These are phyloP conservation scores for Thalassia testudinum DNA, from an alignment of 116 monocot species.

Conservation along the genomic window DNA sequence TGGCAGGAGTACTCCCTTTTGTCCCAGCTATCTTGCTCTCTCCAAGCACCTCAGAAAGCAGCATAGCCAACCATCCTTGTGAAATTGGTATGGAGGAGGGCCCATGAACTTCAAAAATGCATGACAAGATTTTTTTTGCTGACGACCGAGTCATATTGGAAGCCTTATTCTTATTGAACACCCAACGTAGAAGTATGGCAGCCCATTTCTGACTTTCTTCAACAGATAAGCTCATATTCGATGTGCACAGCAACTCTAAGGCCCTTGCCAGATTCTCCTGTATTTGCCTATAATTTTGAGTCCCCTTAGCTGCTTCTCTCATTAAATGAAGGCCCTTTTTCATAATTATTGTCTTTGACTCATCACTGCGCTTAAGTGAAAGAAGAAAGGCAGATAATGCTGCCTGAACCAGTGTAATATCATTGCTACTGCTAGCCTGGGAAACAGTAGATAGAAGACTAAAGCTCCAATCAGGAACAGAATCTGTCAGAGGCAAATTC, in stretches of 20 bases:
- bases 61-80: constrained; percentile 81
- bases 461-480: constrained; percentile 76
- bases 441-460: constrained; percentile 75
- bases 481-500: constrained; percentile 53
- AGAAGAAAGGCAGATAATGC: constrained; percentile 77
- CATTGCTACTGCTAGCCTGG: constrained; percentile 62
- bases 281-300: constrained; percentile 47
- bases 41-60: constrained; percentile 56
- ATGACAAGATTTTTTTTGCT: constrained; percentile 52
- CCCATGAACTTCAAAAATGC: constrained; percentile 75
- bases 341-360: constrained; percentile 41
- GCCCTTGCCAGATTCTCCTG: constrained; percentile 59
- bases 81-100: constrained; percentile 74
- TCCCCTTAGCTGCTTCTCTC: constrained; percentile 56
- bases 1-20: constrained; percentile 28
- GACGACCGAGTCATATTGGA: constrained; percentile 30
- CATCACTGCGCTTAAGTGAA: constrained; percentile 56
- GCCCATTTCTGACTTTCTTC: constrained; percentile 86
- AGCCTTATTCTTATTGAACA: constrained; percentile 37
- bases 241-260: constrained; percentile 52
- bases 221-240: constrained; percentile 51
- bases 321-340: constrained; percentile 61
- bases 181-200: constrained; percentile 70
- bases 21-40: constrained; percentile 27
- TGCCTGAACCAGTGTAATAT: constrained; percentile 42